Evolutionary conservation across 441 rosid genomes (phyloP), one percentile per base, ranked within the genome.

Genomic region (Euphorbia corollata): DNA sequence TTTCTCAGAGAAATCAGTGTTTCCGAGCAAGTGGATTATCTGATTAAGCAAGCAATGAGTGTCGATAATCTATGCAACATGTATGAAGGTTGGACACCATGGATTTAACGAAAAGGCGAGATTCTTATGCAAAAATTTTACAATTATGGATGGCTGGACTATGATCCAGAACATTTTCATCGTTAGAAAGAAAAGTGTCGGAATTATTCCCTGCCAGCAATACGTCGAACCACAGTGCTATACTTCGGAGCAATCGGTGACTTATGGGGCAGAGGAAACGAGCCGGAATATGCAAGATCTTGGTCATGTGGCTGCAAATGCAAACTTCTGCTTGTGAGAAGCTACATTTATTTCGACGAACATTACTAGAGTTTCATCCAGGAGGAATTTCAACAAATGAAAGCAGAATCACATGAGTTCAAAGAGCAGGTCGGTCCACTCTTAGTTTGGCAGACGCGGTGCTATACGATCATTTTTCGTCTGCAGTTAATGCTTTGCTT

Each of bases 71-170:
- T 94, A 72, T 89, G 97, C 92, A 94, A 90, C 85, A 94, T 94
- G 99, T 89, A 94, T 61, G 99, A 94, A 82, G 99, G 97, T 69
- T 94, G 99, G 99, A 94, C 96, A n/a, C 96, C 99, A 24, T 89
- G 97, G 99, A 94, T 91, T 80, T 94, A 80, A 24, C 67, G 63
- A 67, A 59, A 58, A 64, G 27, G 13, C 41, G 16, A 71, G 63
- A 58, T 51, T 71, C 56, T 45, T 51, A 39, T 50, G 64, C 57
- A 61, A 60, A 8, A 59, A 18, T 56, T 62, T 62, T 51, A 20
- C 48, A 56, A 63, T 39, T 11, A 48, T 19, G 63, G 39, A 57
- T 51, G 67, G 66, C 36, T 19, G 20, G 70, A 36, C 43, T 56
- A 59, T 61, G n/a, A 23, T 56, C 63, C n/a, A n/a, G n/a, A n/a